Evolutionary conservation across 2,329 filamentous ascomycete species (phyloP).

Genomic region (Fusarium nygamai): DNA sequence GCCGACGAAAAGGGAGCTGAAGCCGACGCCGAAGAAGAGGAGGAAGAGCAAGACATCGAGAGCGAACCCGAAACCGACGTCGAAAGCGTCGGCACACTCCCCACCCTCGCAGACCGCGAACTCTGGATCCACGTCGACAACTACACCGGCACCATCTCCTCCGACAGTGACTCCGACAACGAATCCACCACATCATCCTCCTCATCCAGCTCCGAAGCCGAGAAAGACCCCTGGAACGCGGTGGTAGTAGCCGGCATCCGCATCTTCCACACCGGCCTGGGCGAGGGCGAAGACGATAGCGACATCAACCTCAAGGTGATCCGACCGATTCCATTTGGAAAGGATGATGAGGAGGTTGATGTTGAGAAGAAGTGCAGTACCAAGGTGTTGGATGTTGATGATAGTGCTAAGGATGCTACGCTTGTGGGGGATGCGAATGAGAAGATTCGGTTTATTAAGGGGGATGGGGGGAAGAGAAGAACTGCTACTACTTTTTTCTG

Average conservation of each 20-base stretch:
- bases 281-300: slow-evolving; percentile 45
- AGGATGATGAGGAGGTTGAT: slow-evolving; percentile 37
- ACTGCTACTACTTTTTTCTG: slow-evolving; percentile 11
- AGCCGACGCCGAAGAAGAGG: background rate
- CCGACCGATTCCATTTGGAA: slow-evolving; percentile 49
- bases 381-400: slow-evolving; percentile 55
- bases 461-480: slow-evolving; percentile 27
- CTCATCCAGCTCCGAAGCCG: slow-evolving; percentile 64
- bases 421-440: slow-evolving; percentile 48
- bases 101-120: slow-evolving; percentile 53
- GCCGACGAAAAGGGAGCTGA: background rate
- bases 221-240: slow-evolving; percentile 70
- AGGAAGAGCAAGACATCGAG: background rate
- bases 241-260: slow-evolving; percentile 69
- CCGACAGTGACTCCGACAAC: slow-evolving; percentile 7
- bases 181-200: slow-evolving; percentile 28
- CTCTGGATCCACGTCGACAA: slow-evolving; percentile 48
- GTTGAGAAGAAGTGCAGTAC: slow-evolving; percentile 42
- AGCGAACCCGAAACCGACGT: slow-evolving; percentile 39
- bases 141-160: slow-evolving; percentile 10
- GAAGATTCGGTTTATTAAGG: slow-evolving; percentile 50
- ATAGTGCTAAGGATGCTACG: slow-evolving; percentile 58
- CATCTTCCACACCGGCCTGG: slow-evolving; percentile 64
- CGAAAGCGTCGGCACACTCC: slow-evolving; percentile 48
- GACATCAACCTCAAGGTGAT: slow-evolving; percentile 53